These are phyloP conservation scores for Acacia concinna DNA, from an alignment of 331 rosid species.

Conservation along the genomic window DNA sequence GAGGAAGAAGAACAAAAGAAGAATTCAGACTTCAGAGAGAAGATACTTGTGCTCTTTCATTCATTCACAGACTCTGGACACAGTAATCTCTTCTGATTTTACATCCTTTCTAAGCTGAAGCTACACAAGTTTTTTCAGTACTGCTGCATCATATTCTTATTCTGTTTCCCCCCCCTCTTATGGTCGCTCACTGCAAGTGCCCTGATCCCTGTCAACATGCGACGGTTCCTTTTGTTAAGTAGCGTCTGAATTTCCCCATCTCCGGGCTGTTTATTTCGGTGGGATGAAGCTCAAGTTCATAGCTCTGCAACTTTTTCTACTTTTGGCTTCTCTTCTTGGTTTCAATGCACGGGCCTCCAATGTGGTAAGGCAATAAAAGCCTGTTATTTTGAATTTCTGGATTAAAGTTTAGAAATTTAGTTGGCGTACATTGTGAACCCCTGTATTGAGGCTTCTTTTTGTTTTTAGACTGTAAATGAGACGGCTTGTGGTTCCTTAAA, in stretches of 20 bases:
- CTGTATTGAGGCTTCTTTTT: constrained; percentile 15
- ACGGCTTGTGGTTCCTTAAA: constrained; percentile 23
- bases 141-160: constrained; percentile 11
- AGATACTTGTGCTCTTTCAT: neutral
- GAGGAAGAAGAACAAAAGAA: neutral
- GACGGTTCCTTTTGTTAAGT: neutral
- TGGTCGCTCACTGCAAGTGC: constrained; percentile 5
- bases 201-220: neutral
- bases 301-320: constrained; percentile 20
- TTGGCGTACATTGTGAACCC: neutral
- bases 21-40: neutral
- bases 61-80: neutral
- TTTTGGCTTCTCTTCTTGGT: constrained; percentile 21
- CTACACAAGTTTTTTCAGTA: neutral
- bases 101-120: neutral
- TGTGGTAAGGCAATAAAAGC: constrained; percentile 27
- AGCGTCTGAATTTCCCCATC: neutral
- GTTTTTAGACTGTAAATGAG: constrained; percentile 39
- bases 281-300: constrained; percentile 24
- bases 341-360: constrained; percentile 30
- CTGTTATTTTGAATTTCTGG: neutral
- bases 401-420: neutral
- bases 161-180: neutral
- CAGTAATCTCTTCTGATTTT: neutral
- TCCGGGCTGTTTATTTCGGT: neutral